Evolutionary conservation across 228 moss, liverwort and hornwort genomes (phyloP).

Genomic region (Sphagnum fallax): DNA sequence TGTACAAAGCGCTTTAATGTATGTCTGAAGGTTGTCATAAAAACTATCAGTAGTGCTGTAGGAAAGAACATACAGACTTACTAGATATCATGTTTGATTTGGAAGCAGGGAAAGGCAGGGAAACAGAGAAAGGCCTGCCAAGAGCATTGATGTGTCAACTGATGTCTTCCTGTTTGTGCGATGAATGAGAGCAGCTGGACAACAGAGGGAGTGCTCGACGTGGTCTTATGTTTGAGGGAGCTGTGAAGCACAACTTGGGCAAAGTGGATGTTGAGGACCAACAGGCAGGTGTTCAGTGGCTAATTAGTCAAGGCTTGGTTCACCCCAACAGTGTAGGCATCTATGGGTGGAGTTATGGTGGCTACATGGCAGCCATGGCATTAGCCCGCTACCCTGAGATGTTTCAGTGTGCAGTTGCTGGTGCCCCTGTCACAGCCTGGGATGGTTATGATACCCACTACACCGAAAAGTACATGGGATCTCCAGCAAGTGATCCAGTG

Average conservation of each 20-base stretch:
- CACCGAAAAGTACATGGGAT: slow-evolving; percentile 99
- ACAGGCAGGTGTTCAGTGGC: slow-evolving; percentile 93
- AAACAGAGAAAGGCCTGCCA: too few relatives aligned
- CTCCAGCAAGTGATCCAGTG: slow-evolving; percentile 78
- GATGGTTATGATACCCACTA: slow-evolving; percentile 99
- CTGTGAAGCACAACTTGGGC: slow-evolving; percentile 95
- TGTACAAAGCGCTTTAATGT: too few relatives aligned
- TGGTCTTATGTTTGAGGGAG: slow-evolving; percentile 92
- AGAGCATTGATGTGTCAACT: too few relatives aligned
- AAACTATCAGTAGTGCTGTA: too few relatives aligned
- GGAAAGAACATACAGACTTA: too few relatives aligned
- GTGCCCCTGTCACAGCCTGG: slow-evolving; percentile 99
- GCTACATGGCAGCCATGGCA: slow-evolving; percentile 98
- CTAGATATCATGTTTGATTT: too few relatives aligned
- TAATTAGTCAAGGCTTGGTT: slow-evolving; percentile 80
- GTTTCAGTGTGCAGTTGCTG: slow-evolving; percentile 92
- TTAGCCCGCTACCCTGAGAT: slow-evolving; percentile 93
- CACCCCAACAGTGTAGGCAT: slow-evolving; percentile 71
- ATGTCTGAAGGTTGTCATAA: too few relatives aligned
- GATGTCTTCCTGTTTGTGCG: too few relatives aligned
- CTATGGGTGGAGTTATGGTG: slow-evolving; percentile 99
- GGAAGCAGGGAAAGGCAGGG: too few relatives aligned
- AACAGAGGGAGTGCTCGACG: slow-evolving; percentile 95
- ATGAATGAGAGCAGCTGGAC: slow-evolving; percentile 60
- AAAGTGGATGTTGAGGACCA: slow-evolving; percentile 93